phyloP scores from a whole-genome alignment of 495 filamentous ascomycete genomes.

The Letharia columbiana region DNA sequence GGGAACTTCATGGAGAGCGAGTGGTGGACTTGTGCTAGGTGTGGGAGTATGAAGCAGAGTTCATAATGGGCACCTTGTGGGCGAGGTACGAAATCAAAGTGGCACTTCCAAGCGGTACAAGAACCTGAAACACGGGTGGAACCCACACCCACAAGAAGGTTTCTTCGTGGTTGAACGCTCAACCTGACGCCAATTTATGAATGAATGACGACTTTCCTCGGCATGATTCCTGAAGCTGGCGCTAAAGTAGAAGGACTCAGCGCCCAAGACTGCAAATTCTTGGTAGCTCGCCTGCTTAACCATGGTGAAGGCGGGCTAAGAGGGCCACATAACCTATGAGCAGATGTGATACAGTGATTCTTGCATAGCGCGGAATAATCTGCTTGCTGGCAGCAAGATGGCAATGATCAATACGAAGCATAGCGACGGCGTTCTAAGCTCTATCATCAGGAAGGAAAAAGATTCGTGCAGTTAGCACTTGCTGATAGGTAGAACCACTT shows the following conservation, averaged over 20 bases:
- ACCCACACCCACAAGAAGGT: neutral
- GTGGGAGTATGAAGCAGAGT: constrained; percentile 57
- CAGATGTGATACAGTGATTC: neutral
- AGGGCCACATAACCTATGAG: neutral
- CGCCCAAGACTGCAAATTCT: neutral
- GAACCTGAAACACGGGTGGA: too few relatives aligned
- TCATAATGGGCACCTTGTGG: constrained; percentile 32
- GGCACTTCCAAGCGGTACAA: neutral
- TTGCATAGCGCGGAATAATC: neutral
- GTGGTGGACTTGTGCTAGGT: constrained; percentile 72
- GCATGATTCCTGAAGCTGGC: neutral
- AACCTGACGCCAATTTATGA: neutral
- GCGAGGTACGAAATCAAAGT: too few relatives aligned
- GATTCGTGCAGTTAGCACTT: neutral
- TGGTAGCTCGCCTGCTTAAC: neutral
- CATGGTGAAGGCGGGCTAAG: neutral
- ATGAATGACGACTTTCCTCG: neutral
- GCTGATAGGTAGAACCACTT: neutral
- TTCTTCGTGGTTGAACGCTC: neutral
- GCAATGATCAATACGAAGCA: constrained; percentile 3
- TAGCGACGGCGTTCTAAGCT: constrained; percentile 15
- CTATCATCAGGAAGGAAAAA: neutral
- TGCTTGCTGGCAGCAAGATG: neutral
- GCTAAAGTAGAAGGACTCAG: neutral
- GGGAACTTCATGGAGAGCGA: constrained; percentile 56